Percentiles rank a stretch among this genome's conserved stretches.
These are phyloP conservation scores for Pyricularia sp. DNA, from an alignment of 2,329 filamentous ascomycete genomes.

Conservation along the genomic window DNA sequence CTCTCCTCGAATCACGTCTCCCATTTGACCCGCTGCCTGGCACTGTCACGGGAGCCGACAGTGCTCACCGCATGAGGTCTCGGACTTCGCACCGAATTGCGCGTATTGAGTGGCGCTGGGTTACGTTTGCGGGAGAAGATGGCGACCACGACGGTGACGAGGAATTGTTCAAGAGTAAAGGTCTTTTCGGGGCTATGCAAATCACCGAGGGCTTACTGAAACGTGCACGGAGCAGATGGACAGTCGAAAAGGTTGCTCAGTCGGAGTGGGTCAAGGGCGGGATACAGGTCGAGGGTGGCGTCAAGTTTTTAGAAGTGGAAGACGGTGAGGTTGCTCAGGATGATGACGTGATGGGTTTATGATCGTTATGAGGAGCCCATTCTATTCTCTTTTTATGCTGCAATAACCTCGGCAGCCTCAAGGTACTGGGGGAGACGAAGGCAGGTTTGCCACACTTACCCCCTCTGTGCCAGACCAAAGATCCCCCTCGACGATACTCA, in stretches of 20 bases:
- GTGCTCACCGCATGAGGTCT: slow-evolving; percentile 66
- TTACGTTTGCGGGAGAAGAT: slow-evolving; percentile 72
- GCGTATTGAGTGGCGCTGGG: slow-evolving; percentile 91
- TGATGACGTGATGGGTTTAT: slow-evolving; percentile 15
- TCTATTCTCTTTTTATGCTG: background rate
- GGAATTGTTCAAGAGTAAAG: slow-evolving; percentile 51
- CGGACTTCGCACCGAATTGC: slow-evolving; percentile 91
- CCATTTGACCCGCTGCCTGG: slow-evolving; percentile 87
- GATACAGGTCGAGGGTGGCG: slow-evolving; percentile 56
- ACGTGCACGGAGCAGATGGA: slow-evolving; percentile 70
- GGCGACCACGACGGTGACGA: slow-evolving; percentile 71
- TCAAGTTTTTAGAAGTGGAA: slow-evolving; percentile 48
- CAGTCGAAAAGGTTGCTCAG: slow-evolving; percentile 61
- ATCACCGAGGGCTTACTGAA: slow-evolving; percentile 80
- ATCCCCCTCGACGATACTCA: background rate
- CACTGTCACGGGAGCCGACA: slow-evolving; percentile 41
- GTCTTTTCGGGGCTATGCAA: slow-evolving; percentile 64
- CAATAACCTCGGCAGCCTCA: background rate
- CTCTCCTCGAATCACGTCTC: slow-evolving; percentile 82
- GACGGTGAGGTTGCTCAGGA: slow-evolving; percentile 36
- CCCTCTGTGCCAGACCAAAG: background rate
- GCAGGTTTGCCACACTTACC: background rate
- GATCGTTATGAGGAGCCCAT: background rate
- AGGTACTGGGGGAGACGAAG: background rate
- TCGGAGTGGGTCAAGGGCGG: slow-evolving; percentile 69